Base-by-base conservation (phyloP, 179 eudicot species). In the Amaranthus tricolor region DNA sequence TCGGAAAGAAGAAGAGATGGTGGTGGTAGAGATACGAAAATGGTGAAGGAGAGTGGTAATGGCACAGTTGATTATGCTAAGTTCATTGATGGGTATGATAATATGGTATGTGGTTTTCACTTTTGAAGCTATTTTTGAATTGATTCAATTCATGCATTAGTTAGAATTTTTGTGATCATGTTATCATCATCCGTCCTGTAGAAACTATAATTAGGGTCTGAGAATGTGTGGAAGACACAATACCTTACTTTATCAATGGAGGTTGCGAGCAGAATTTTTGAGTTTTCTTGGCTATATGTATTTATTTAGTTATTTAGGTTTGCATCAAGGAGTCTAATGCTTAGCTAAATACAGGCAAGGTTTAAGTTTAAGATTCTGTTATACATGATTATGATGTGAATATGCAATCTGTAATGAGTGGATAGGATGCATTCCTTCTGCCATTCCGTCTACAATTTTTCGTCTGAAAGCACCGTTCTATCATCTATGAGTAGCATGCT, bases 81-180 rank as follows among this genome's bases (percentile, higher is more conserved):
- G 54, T 66, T 86, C 70, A 92, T 92, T 73, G 79, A 80, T 68
- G 94, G 93, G 6, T 94, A 89, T 77, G 85, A 90, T 66, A 72
- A 81, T n/a, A 89, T 94, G 98, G 98, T 92, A 84, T 62, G 80
- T 64, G 4, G 20, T 21, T 72, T 47, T 24, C 14, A 15, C 31
- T 43, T 54, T 19, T 14, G 9, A 17, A 24, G 58, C 40, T 13
- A 56, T 62, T 79, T 58, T 50, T 16, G 54, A 2, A 10, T 68
- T 56, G 54, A n/a, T 73, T 65, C 70, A 58, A 7, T 67, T 44
- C 53, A 44, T 68, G 49, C 8, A 57, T 71, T 47, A 12, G 62
- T 13, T 53, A 7, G 16, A 16, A 6, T 3, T 54, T 57, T 45
- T 64, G 68, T 61, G 65, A 10, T 53, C 56, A 53, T 53, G 56